These are phyloP conservation scores for Lactifluus hygrophoroides DNA, from an alignment of 768 basidiomycete species.

Conservation along the genomic window DNA sequence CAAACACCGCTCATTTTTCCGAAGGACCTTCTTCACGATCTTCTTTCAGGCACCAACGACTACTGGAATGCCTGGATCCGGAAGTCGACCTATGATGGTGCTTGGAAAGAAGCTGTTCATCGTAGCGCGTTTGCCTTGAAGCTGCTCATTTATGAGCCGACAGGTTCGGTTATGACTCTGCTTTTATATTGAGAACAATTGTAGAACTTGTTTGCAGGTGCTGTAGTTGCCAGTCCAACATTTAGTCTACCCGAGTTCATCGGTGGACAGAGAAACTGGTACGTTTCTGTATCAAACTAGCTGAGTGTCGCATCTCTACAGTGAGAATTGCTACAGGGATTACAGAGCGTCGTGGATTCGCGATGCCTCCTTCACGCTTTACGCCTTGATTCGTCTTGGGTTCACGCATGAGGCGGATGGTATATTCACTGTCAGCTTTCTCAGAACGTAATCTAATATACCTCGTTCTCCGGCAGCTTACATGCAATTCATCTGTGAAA, in stretches of 20 bases:
- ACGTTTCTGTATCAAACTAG: slow-evolving; percentile 16
- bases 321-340: slow-evolving; percentile 1
- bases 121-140: slow-evolving; percentile 92
- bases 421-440: slow-evolving; percentile 26
- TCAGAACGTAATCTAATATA: slow-evolving; percentile 1
- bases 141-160: slow-evolving; percentile 87
- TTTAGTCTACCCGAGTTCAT: slow-evolving; percentile 91
- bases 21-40: slow-evolving; percentile 46
- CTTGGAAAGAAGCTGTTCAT: slow-evolving; percentile 94
- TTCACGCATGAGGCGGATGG: slow-evolving; percentile 90
- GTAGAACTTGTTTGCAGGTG: slow-evolving; percentile 40
- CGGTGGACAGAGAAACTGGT: slow-evolving; percentile 87
- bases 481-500: slow-evolving; percentile 85
- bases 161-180: slow-evolving; percentile 36
- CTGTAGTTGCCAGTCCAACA: slow-evolving; percentile 91
- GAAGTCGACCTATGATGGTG: slow-evolving; percentile 81
- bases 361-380: slow-evolving; percentile 94
- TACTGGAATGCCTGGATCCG: slow-evolving; percentile 91
- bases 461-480: slow-evolving; percentile 43
- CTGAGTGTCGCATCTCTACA: not conserved
- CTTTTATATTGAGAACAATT: not conserved
- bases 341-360: slow-evolving; percentile 80
- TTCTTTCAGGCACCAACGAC: slow-evolving; percentile 60
- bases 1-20: not conserved
- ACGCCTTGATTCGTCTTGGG: slow-evolving; percentile 87